A percentile compares a stretch with the other conserved stretches of the same genome.
Conservation (phyloP, 176 grass and related monocot species). For the Luzula sylvatica region DNA sequence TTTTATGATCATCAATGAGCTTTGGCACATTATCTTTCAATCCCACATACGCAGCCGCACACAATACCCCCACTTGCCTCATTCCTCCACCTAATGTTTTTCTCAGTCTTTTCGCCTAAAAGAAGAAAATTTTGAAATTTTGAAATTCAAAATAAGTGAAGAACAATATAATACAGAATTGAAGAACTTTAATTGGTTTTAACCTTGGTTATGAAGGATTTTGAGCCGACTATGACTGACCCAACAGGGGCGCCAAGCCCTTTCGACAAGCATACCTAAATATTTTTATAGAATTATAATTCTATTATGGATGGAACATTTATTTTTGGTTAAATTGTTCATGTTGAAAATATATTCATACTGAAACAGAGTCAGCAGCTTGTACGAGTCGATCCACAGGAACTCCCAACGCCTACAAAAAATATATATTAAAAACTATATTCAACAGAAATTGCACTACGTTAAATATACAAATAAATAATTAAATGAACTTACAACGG, state of each 20-base stretch:
- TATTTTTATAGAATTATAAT: background rate
- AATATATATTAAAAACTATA: background rate
- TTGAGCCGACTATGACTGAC: slow-evolving; percentile 74
- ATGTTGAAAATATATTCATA: slow-evolving; percentile 30
- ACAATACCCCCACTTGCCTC: slow-evolving; percentile 92
- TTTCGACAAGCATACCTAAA: slow-evolving; percentile 88
- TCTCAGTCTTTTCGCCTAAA: slow-evolving; percentile 74
- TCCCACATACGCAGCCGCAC: slow-evolving; percentile 69
- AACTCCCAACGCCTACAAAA: slow-evolving; percentile 57
- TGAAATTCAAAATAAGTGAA: background rate
- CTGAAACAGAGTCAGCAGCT: slow-evolving; percentile 88
- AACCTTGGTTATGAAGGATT: slow-evolving; percentile 72
- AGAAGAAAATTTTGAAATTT: background rate
- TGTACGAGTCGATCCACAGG: slow-evolving; percentile 74
- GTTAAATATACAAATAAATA: background rate
- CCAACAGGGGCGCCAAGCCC: slow-evolving; percentile 87
- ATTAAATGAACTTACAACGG: slow-evolving; percentile 51
- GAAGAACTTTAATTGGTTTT: background rate
- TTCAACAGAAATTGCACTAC: background rate
- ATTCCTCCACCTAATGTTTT: slow-evolving; percentile 96
- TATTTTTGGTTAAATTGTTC: background rate
- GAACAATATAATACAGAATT: background rate
- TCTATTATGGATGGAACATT: background rate
- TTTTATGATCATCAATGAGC: slow-evolving; percentile 74
- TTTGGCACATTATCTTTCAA: slow-evolving; percentile 54